Evolutionary conservation across 106 monocot genomes (phyloP).

Genomic region (Acorus calamus): DNA sequence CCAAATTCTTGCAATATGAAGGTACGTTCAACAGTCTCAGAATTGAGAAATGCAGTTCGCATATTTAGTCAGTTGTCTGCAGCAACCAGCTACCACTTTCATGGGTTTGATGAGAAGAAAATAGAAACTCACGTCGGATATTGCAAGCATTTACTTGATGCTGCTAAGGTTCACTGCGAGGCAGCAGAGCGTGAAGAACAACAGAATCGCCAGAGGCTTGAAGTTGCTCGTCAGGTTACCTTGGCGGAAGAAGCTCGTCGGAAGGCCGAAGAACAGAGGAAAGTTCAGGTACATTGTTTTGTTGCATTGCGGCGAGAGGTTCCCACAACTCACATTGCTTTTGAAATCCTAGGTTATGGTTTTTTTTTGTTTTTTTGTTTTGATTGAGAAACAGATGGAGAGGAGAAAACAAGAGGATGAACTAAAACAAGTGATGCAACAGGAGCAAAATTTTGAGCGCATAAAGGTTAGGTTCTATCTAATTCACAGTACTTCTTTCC

Average conservation of each 20-base stretch:
- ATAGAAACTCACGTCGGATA: constrained; percentile 87
- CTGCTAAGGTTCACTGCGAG: constrained; percentile 94
- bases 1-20: constrained; percentile 11
- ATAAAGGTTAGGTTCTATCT: constrained; percentile 47
- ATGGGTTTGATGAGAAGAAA: constrained; percentile 98
- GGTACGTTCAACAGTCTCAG: constrained; percentile 86
- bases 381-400: constrained; percentile 68
- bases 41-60: constrained; percentile 91
- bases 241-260: constrained; percentile 93
- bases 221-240: constrained; percentile 80
- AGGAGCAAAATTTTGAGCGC: constrained; percentile 84
- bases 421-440: constrained; percentile 73
- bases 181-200: constrained; percentile 94
- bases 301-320: background rate
- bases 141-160: constrained; percentile 91
- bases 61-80: constrained; percentile 81
- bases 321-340: background rate
- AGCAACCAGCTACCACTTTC: constrained; percentile 49
- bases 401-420: constrained; percentile 93
- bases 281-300: constrained; percentile 46
- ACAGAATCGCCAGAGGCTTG: constrained; percentile 80
- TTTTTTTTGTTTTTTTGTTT: too few species aligned
- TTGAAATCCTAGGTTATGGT: background rate
- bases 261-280: constrained; percentile 92
- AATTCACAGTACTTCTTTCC: background rate